Conservation (phyloP, 2,329 filamentous ascomycete species). For the Neonectria magnoliae region DNA sequence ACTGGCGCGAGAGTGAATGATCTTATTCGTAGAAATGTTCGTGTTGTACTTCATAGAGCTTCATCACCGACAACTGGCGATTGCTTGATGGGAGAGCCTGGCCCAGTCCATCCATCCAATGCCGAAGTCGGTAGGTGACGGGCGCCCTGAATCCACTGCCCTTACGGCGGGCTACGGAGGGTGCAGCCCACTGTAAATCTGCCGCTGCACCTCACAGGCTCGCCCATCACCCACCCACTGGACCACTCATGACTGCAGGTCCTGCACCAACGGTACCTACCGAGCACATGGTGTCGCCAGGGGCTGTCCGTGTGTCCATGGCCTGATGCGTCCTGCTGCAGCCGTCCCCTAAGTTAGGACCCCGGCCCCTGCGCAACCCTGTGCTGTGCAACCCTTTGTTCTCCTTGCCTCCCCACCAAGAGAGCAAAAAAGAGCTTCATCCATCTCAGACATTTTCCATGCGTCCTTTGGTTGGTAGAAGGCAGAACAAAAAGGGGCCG, state of each 20-base stretch:
- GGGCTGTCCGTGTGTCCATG: constrained; percentile 30
- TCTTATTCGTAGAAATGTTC: background rate
- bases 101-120: too few relatives aligned
- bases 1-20: too few relatives aligned
- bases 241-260: background rate
- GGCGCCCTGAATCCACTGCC: too few relatives aligned
- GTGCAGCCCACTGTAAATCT: background rate
- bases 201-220: too few relatives aligned
- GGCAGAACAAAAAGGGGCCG: constrained; percentile 33
- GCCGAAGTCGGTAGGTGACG: too few relatives aligned
- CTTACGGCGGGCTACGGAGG: background rate
- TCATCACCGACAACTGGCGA: background rate
- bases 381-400: constrained; percentile 27
- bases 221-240: too few relatives aligned
- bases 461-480: constrained; percentile 22
- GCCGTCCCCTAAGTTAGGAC: constrained; percentile 25
- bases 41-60: background rate
- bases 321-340: constrained; percentile 32
- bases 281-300: constrained; percentile 33
- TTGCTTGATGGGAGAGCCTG: background rate
- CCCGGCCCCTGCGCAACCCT: constrained; percentile 9
- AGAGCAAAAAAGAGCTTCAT: background rate
- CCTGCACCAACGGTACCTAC: constrained; percentile 15
- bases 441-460: constrained; percentile 9
- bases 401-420: constrained; percentile 5